Evolutionary conservation across 192 early-diverging fungal genomes (phyloP).

Genomic region (Backusella psychrophila): DNA sequence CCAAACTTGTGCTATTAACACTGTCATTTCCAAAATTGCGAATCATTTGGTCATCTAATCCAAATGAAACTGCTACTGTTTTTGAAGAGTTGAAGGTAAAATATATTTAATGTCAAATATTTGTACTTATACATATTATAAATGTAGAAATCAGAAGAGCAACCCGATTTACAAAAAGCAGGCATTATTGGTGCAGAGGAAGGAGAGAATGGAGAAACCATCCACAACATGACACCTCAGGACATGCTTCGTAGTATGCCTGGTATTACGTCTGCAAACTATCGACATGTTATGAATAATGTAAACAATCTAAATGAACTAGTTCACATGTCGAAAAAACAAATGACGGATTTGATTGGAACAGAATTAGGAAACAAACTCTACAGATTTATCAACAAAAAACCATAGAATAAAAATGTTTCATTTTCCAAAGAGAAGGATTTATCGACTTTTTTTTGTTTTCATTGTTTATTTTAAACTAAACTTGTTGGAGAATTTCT

Average conservation of each 20-base stretch:
- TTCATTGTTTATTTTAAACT: neutral
- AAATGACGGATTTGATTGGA: slow-evolving; percentile 58
- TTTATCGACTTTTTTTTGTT: neutral
- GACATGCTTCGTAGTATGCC: slow-evolving; percentile 83
- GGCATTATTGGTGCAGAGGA: slow-evolving; percentile 68
- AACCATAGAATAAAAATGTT: neutral
- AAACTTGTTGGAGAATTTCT: neutral
- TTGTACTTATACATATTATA: neutral
- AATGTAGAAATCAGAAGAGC: slow-evolving; percentile 66
- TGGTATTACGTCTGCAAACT: slow-evolving; percentile 82
- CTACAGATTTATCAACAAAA: slow-evolving; percentile 64
- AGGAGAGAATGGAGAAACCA: slow-evolving; percentile 58
- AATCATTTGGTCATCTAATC: slow-evolving; percentile 86
- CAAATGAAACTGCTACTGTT: slow-evolving; percentile 81
- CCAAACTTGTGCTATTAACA: slow-evolving; percentile 73
- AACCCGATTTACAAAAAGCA: slow-evolving; percentile 72
- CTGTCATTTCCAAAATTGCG: slow-evolving; percentile 83
- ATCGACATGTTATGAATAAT: slow-evolving; percentile 67
- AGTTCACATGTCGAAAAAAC: slow-evolving; percentile 43
- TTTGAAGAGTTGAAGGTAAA: slow-evolving; percentile 87
- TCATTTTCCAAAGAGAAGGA: neutral
- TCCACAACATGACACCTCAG: slow-evolving; percentile 68
- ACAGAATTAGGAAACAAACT: slow-evolving; percentile 56
- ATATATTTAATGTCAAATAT: neutral
- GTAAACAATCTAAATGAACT: slow-evolving; percentile 67